A percentile compares a stretch with the other conserved stretches of the same genome.
phyloP scores from a whole-genome alignment of 495 filamentous ascomycete genomes.

The Podospora didyma region DNA sequence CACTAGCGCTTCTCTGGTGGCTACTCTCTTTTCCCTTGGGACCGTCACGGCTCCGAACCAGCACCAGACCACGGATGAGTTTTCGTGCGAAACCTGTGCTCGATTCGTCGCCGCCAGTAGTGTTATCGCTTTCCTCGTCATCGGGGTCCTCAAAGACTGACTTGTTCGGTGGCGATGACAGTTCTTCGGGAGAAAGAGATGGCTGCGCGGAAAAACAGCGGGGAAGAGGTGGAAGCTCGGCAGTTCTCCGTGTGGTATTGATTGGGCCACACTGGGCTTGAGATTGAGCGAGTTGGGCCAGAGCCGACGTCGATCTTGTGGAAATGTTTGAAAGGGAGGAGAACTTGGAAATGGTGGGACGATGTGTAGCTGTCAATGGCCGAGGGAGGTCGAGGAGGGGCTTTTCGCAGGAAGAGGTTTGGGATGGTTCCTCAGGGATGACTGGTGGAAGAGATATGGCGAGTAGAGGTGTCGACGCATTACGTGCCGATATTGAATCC shows the following conservation, averaged over 20 bases:
- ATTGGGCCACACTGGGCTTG: constrained; percentile 2
- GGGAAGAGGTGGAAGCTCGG: constrained; percentile 2
- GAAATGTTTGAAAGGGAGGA: constrained; percentile 14
- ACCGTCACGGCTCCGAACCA: neutral
- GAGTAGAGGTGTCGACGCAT: neutral
- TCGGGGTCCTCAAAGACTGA: constrained; percentile 27
- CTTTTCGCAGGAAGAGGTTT: constrained; percentile 2
- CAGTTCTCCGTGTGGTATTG: too few relatives aligned
- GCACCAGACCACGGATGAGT: constrained; percentile 15
- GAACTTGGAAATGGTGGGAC: constrained; percentile 11
- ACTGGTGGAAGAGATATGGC: neutral
- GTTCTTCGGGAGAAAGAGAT: too few relatives aligned
- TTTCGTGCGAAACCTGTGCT: constrained; percentile 13
- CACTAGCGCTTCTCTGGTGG: too few relatives aligned
- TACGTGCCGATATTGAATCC: neutral
- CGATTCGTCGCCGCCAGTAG: neutral
- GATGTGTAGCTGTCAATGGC: neutral
- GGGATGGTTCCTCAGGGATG: neutral
- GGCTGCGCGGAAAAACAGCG: neutral
- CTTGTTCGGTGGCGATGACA: constrained; percentile 1
- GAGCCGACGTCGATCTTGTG: constrained; percentile 15
- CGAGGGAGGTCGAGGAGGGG: constrained; percentile 4
- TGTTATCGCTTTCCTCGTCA: neutral
- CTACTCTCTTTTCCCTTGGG: neutral
- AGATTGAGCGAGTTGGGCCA: constrained; percentile 10